Evolutionary conservation across 176 grass and related monocot species (phyloP).

Genomic region (Zea luxurians): DNA sequence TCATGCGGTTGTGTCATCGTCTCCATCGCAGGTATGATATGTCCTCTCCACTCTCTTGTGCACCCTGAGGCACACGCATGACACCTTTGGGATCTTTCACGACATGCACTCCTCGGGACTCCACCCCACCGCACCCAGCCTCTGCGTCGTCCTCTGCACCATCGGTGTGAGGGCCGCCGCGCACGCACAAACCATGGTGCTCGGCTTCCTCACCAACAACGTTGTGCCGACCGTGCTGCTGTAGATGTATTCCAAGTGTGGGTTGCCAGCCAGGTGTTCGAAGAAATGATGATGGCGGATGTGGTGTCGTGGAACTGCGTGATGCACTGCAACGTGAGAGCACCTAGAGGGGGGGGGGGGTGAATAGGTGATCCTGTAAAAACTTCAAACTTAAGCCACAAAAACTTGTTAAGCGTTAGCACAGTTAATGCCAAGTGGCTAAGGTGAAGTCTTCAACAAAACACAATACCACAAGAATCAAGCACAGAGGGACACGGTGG

Average conservation of each 20-base stretch:
- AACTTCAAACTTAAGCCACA: too few species aligned
- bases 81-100: conserved; percentile 52
- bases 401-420: too few species aligned
- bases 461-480: too few species aligned
- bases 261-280: conserved; percentile 57
- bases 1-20: too few species aligned
- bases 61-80: conserved; percentile 25
- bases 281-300: conserved; percentile 59
- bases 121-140: conserved; percentile 61
- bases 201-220: conserved; percentile 52
- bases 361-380: too few species aligned
- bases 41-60: conserved; percentile 65
- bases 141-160: conserved; percentile 61
- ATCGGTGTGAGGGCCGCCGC: conserved; percentile 27
- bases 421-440: too few species aligned
- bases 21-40: too few species aligned
- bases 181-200: conserved; percentile 38
- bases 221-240: conserved; percentile 70
- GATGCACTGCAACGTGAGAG: conserved; percentile 76
- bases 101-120: conserved; percentile 42
- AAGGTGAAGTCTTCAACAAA: too few species aligned
- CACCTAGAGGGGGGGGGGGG: too few species aligned
- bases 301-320: conserved; percentile 71
- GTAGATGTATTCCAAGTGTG: conserved; percentile 65
- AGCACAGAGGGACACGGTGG: too few species aligned